Conservation (phyloP, 73 alveolate genomes). For the Uronychia binucleata region DNA sequence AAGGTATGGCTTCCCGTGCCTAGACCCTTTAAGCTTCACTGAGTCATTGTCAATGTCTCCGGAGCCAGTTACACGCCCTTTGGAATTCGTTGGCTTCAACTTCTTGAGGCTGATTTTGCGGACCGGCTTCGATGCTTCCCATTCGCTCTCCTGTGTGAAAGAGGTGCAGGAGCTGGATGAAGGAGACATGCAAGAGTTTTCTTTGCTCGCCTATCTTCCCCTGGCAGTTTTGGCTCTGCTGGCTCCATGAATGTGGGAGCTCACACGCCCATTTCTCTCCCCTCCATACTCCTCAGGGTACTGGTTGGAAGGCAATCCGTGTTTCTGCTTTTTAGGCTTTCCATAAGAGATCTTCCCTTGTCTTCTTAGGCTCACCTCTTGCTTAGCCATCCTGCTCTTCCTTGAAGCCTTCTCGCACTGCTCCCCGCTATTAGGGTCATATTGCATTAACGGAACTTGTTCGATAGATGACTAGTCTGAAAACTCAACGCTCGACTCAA, state of each 20-base stretch:
- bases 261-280: neutral
- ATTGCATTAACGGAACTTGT: neutral
- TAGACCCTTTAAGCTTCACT: no score
- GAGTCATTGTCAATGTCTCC: no score
- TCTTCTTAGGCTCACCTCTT: neutral
- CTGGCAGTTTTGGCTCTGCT: neutral
- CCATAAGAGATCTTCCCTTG: neutral
- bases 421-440: neutral
- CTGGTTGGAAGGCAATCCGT: neutral
- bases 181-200: neutral
- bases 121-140: no score
- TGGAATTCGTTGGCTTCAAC: no score
- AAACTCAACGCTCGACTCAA: neutral
- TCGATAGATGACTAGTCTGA: neutral
- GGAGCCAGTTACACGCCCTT: no score
- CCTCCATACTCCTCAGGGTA: neutral
- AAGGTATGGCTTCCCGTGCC: no score
- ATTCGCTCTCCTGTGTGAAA: no score
- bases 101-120: no score
- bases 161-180: neutral
- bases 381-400: neutral
- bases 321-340: neutral
- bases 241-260: neutral
- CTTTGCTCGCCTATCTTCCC: neutral
- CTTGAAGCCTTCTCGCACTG: neutral